Evolutionary conservation across 192 early-diverging fungal species (phyloP).

Genomic region (Mortierella antarctica): DNA sequence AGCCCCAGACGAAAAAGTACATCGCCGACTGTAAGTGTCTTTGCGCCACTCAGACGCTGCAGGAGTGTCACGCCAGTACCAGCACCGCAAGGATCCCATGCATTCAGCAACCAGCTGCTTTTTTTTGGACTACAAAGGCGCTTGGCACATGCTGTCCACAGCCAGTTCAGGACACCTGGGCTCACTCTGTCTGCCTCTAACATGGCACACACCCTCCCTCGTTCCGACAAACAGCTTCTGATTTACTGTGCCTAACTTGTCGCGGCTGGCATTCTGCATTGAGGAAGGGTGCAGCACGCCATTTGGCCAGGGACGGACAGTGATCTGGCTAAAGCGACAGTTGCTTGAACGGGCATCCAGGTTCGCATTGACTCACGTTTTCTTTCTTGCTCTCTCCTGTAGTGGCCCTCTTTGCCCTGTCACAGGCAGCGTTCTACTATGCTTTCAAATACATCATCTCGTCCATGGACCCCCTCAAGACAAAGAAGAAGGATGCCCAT

Average conservation of each 20-base stretch:
- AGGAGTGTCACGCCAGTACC: background rate
- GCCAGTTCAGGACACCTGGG: no score
- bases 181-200: no score
- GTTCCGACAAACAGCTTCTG: no score
- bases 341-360: background rate
- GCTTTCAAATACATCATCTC: slow-evolving; percentile 87
- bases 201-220: no score
- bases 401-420: slow-evolving; percentile 86
- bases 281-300: background rate
- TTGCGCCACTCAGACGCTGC: background rate
- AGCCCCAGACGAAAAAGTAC: slow-evolving; percentile 54
- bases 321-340: background rate
- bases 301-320: background rate
- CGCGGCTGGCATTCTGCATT: no score
- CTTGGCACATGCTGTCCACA: no score
- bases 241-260: no score
- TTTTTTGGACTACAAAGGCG: no score
- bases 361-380: background rate
- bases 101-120: background rate
- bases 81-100: background rate
- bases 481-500: slow-evolving; percentile 80
- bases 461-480: slow-evolving; percentile 75
- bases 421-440: slow-evolving; percentile 90
- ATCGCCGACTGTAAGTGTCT: slow-evolving; percentile 50
- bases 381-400: background rate